Evolutionary conservation across 2,329 filamentous ascomycete species (phyloP), one percentile per base, ranked within the genome.

Genomic region (Sclerotinia subarctica): DNA sequence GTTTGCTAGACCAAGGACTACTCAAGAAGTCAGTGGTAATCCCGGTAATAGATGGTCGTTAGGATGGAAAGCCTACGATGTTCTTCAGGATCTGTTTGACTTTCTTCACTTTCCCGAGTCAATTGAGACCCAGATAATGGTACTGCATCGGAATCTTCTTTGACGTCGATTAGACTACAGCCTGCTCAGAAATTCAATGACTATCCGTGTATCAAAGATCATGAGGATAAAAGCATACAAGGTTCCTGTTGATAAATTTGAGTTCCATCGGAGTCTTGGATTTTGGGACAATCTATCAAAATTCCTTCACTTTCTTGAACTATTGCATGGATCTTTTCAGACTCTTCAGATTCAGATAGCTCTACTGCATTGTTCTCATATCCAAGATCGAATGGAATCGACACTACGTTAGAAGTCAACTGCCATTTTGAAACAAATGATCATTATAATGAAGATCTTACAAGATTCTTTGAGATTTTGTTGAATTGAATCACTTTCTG

Each of bases 391-490:
- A 35, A 2, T 3, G 21, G 52, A 6, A 5, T 54, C 21, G 52
- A 35, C 29, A 11, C 52, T 54, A 54, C 6, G 21, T 54, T 7
- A 24, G 10, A 32, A 17, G 17, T 54, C 11, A 54, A 13, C 6
- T 2, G 10, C 3, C 5, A 35, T n/a, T 8, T 0, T 10, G 1
- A 0, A 0, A 19, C 17, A 21, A 54, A 35, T 32, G 4, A 10
- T 54, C 1, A 1, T 6, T 13, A 5, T 0, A n/a, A 13, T 35
- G 1, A n/a, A 35, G 44, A 38, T 35, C 52, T 2, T 7, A 54
- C 52, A 35, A 13, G 19, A 10, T 13, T 15, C 32, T 19, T 13
- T 5, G 29, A n/a, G 19, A 13, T 21, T n/a, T 21, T 7, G 29
- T 35, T 35, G 10, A 38, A 2, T 38, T 38, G 35, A 11, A 19